Conservation (phyloP, 148 eudicot species). For the Selenicereus undatus region DNA sequence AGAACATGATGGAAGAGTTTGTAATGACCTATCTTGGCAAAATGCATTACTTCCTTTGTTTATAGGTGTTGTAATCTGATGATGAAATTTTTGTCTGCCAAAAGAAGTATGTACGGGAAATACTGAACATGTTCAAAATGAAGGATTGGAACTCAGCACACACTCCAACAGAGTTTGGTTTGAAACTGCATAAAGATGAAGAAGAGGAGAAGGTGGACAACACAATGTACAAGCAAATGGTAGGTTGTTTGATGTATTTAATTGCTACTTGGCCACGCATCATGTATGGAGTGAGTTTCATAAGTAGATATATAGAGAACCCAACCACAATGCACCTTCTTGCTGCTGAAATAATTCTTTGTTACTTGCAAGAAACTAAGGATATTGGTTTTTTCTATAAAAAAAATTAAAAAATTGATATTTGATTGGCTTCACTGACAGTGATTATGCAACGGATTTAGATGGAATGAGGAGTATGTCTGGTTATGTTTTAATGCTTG, state of each 20-base stretch:
- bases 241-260: conserved; percentile 6
- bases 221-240: conserved; percentile 11
- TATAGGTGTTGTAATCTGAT: background rate
- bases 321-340: background rate
- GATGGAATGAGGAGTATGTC: background rate
- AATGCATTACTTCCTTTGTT: conserved; percentile 4
- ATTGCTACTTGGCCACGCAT: background rate
- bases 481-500: background rate
- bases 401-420: background rate
- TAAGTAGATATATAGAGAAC: conserved; percentile 11
- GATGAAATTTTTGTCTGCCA: conserved; percentile 11
- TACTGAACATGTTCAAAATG: background rate
- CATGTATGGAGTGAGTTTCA: conserved; percentile 6
- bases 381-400: background rate
- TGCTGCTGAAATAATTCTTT: conserved; percentile 4
- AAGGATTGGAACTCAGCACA: too few species aligned
- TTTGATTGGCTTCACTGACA: conserved; percentile 7
- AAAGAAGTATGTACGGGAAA: conserved; percentile 16
- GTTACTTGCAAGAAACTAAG: conserved; percentile 5
- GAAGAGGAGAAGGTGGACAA: background rate
- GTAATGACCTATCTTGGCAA: conserved; percentile 4
- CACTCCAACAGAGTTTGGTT: background rate
- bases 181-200: background rate
- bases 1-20: background rate
- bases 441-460: conserved; percentile 6